Evolutionary conservation across 768 basidiomycete genomes (phyloP).

Genomic region (Xerocomellus chrysenteron): DNA sequence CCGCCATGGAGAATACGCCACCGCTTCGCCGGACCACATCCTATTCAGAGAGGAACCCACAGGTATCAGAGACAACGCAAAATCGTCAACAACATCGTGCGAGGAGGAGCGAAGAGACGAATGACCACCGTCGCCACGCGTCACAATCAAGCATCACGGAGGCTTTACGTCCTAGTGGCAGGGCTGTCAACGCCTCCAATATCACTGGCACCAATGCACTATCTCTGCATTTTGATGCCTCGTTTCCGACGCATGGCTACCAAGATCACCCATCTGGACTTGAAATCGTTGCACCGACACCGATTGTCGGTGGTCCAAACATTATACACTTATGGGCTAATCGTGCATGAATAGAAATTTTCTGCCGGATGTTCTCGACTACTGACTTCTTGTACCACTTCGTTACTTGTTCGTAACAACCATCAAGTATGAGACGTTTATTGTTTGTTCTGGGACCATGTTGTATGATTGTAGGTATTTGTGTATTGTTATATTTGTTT

Average conservation of each 20-base stretch:
- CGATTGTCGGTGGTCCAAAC: conserved; percentile 35
- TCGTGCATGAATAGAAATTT: conserved; percentile 25
- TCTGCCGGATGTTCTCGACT: background rate
- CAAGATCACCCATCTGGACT: conserved; percentile 26
- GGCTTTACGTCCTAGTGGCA: conserved; percentile 14
- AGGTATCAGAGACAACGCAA: conserved; percentile 8
- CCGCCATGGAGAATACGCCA: conserved; percentile 7
- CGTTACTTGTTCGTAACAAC: background rate
- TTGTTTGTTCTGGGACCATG: conserved; percentile 8
- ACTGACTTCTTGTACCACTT: background rate
- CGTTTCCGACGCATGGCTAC: conserved; percentile 28
- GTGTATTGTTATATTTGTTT: conserved; percentile 24
- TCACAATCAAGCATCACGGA: conserved; percentile 24
- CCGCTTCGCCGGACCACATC: conserved; percentile 19
- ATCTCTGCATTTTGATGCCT: conserved; percentile 38
- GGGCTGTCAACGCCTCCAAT: conserved; percentile 19
- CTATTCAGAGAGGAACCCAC: conserved; percentile 17
- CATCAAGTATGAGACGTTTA: conserved; percentile 1
- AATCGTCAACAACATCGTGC: conserved; percentile 21
- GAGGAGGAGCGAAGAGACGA: conserved; percentile 23
- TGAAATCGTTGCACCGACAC: conserved; percentile 35
- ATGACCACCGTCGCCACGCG: conserved; percentile 20
- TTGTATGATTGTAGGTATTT: conserved; percentile 13
- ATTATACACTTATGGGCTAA: conserved; percentile 35
- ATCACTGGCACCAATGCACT: conserved; percentile 32